Conservation (phyloP, 2,329 filamentous ascomycete genomes). For the Penicillium fuscoglaucum region DNA sequence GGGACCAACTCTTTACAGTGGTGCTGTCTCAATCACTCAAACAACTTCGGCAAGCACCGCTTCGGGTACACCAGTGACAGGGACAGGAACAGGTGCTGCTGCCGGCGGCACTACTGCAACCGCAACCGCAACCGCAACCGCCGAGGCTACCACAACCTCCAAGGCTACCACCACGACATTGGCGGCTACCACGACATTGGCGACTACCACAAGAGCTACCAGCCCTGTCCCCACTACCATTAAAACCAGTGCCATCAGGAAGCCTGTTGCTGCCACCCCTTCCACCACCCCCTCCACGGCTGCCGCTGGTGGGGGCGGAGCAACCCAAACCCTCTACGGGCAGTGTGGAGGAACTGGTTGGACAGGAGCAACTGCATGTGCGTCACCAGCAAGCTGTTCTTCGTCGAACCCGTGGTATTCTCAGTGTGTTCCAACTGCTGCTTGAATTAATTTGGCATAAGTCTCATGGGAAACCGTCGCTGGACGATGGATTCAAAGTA, state of each 20-base stretch:
- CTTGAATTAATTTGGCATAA: background rate
- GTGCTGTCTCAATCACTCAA: conserved; percentile 22
- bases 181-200: conserved; percentile 1
- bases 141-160: background rate
- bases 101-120: background rate
- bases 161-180: conserved; percentile 2
- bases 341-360: conserved; percentile 21
- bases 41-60: conserved; percentile 19
- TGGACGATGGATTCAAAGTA: background rate
- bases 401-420: conserved; percentile 20
- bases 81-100: conserved; percentile 12
- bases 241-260: background rate
- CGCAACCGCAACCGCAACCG: background rate
- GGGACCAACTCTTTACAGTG: conserved; percentile 43
- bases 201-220: background rate
- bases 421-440: conserved; percentile 20
- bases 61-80: conserved; percentile 17
- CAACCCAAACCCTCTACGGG: conserved; percentile 20
- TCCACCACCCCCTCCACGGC: background rate
- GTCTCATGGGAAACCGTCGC: background rate
- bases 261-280: no score
- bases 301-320: background rate
- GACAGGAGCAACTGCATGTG: conserved; percentile 20
- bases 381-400: conserved; percentile 14
- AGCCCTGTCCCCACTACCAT: background rate